Conservation (phyloP, 345 rosid genomes). For the Excoecaria cochinchinensis region DNA sequence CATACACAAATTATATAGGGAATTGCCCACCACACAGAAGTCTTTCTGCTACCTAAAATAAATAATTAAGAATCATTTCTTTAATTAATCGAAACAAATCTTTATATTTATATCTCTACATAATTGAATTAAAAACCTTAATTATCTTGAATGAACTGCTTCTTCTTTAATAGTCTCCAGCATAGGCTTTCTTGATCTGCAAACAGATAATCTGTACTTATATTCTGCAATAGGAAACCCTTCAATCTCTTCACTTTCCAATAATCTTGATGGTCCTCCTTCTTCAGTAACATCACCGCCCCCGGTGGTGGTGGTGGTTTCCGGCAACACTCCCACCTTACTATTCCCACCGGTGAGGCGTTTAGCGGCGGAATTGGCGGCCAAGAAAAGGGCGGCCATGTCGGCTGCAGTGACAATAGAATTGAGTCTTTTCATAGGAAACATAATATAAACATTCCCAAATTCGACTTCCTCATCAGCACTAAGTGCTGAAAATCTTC, state of each 20-base stretch:
- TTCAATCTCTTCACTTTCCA: slow-evolving; percentile 11
- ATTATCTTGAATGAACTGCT: slow-evolving; percentile 10
- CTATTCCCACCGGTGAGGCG: slow-evolving; percentile 30
- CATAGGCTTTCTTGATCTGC: slow-evolving; percentile 28
- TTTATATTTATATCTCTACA: no score
- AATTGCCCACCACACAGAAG: background rate
- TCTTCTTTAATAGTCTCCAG: slow-evolving; percentile 30
- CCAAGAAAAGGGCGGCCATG: slow-evolving; percentile 54
- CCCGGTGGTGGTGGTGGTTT: background rate
- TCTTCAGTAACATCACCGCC: background rate
- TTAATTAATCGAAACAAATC: no score
- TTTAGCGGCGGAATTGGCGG: slow-evolving; percentile 50
- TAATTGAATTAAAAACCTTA: background rate
- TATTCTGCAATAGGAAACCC: slow-evolving; percentile 14
- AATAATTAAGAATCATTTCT: background rate
- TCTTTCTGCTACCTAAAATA: background rate
- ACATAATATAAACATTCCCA: slow-evolving; percentile 62
- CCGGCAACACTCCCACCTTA: slow-evolving; percentile 20
- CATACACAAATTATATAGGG: no score
- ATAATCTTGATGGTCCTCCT: slow-evolving; percentile 3
- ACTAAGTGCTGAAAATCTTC: slow-evolving; percentile 58
- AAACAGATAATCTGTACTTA: slow-evolving; percentile 17
- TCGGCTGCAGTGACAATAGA: slow-evolving; percentile 65
- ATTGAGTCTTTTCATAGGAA: slow-evolving; percentile 66
- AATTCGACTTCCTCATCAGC: slow-evolving; percentile 81